A percentile compares a stretch with the other conserved stretches of the same genome.
Conservation (phyloP, 2,329 filamentous ascomycete genomes). For the Teratosphaeria pseudoeucalypti region DNA sequence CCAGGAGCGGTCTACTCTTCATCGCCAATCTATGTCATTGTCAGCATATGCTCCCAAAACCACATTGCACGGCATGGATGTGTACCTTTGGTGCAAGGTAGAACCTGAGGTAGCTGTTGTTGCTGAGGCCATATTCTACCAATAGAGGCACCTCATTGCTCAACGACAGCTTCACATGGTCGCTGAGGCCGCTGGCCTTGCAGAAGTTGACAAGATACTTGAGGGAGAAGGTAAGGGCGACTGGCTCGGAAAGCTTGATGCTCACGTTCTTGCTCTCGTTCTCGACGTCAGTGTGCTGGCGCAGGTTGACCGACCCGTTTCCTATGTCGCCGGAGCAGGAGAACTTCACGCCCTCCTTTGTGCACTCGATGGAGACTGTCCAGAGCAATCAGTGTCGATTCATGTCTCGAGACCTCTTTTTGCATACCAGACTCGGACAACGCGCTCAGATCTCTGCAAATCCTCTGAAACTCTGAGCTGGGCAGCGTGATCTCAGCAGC, state of each 20-base stretch:
- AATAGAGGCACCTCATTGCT: constrained; percentile 93
- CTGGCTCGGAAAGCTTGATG: constrained; percentile 85
- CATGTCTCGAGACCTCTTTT: neutral
- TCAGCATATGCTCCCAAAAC: neutral
- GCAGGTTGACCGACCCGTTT: constrained; percentile 83
- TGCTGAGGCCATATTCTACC: constrained; percentile 76
- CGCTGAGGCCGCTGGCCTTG: constrained; percentile 82
- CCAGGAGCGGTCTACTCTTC: constrained; percentile 30
- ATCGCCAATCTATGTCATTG: constrained; percentile 54
- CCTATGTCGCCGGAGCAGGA: constrained; percentile 89
- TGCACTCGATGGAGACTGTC: constrained; percentile 85
- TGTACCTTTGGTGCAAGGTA: constrained; percentile 95
- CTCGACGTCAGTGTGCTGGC: constrained; percentile 78
- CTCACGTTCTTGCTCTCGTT: constrained; percentile 78
- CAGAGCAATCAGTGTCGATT: constrained; percentile 13
- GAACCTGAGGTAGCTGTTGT: constrained; percentile 86
- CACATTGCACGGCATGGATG: constrained; percentile 14
- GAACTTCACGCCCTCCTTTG: constrained; percentile 96
- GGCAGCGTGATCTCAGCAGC: constrained; percentile 86
- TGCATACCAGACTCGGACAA: constrained; percentile 83
- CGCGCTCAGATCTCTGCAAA: constrained; percentile 81
- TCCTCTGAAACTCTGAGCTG: constrained; percentile 79
- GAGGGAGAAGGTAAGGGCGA: constrained; percentile 90
- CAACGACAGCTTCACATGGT: constrained; percentile 78
- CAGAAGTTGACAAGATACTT: constrained; percentile 99